Conservation (phyloP, 2,329 filamentous ascomycete species). For the Fusarium bulbicola region DNA sequence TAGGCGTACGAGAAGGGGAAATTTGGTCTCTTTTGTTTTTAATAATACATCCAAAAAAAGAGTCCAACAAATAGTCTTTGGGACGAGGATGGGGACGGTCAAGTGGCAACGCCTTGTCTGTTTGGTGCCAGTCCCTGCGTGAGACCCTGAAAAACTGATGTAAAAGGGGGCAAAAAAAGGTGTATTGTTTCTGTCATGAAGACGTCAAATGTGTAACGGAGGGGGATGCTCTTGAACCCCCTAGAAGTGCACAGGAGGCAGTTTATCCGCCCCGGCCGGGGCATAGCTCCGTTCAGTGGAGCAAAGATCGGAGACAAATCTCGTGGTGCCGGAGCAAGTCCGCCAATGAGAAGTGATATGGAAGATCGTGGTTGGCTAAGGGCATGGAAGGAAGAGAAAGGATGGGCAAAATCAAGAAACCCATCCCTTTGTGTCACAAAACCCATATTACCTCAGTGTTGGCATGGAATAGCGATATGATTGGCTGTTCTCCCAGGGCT, state of each 20-base stretch:
- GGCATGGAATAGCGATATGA: neutral
- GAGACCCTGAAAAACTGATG: conserved; percentile 17
- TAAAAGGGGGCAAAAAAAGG: neutral
- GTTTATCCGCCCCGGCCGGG: conserved; percentile 10
- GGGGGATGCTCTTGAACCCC: conserved; percentile 2
- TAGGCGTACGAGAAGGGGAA: neutral
- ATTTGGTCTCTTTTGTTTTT: conserved; percentile 4
- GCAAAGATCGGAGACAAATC: neutral
- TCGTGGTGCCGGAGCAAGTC: conserved; percentile 13
- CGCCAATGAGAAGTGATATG: conserved; percentile 1
- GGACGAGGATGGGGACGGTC: neutral
- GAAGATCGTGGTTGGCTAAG: neutral
- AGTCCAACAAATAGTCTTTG: neutral
- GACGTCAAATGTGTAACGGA: conserved; percentile 11
- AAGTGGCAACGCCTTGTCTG: neutral
- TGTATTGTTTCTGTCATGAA: conserved; percentile 3
- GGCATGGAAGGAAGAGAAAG: neutral
- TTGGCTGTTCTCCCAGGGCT: neutral
- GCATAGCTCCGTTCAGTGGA: neutral
- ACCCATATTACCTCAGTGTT: neutral
- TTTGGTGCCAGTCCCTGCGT: conserved; percentile 5
- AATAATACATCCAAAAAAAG: neutral
- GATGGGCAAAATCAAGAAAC: neutral
- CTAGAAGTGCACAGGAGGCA: neutral
- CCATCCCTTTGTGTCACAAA: neutral